A percentile compares a stretch with the other conserved stretches of the same genome.
phyloP scores from a whole-genome alignment of 2,329 filamentous ascomycete genomes.

The Madurella fahalii region DNA sequence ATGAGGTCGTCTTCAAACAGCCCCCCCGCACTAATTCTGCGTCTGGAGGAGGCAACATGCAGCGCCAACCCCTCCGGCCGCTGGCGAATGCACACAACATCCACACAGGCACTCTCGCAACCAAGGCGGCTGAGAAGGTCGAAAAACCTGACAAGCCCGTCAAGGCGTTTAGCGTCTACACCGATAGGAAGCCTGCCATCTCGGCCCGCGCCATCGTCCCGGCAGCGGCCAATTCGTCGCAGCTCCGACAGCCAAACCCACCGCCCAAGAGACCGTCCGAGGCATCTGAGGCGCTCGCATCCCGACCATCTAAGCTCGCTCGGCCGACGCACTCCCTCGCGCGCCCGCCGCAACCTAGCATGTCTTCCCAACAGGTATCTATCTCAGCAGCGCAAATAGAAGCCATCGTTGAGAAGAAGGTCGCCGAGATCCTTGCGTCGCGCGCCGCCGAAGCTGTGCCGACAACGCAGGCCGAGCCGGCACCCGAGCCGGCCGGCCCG shows the following conservation, averaged over 20 bases:
- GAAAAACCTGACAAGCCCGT: constrained; percentile 63
- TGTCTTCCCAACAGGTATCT: constrained; percentile 32
- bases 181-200: constrained; percentile 59
- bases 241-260: constrained; percentile 32
- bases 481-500: constrained; percentile 21
- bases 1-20: constrained; percentile 84
- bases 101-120: constrained; percentile 53
- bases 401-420: constrained; percentile 86
- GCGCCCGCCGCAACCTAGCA: constrained; percentile 39
- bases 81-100: constrained; percentile 72
- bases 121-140: constrained; percentile 45
- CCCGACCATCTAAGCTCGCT: constrained; percentile 43
- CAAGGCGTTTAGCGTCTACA: constrained; percentile 84
- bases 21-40: constrained; percentile 50
- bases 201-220: constrained; percentile 27
- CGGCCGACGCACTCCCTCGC: constrained; percentile 27
- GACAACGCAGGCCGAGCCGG: constrained; percentile 30
- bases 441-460: constrained; percentile 48
- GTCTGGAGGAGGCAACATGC: constrained; percentile 39
- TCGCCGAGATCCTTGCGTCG: constrained; percentile 83
- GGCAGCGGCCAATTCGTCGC: constrained; percentile 28
- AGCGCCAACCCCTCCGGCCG: constrained; percentile 74
- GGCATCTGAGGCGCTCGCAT: constrained; percentile 24
- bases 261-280: constrained; percentile 40
- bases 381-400: constrained; percentile 76